A percentile compares a stretch with the other conserved stretches of the same genome.
phyloP scores from a whole-genome alignment of 176 grass and related monocot species.

The Zizania latifolia region DNA sequence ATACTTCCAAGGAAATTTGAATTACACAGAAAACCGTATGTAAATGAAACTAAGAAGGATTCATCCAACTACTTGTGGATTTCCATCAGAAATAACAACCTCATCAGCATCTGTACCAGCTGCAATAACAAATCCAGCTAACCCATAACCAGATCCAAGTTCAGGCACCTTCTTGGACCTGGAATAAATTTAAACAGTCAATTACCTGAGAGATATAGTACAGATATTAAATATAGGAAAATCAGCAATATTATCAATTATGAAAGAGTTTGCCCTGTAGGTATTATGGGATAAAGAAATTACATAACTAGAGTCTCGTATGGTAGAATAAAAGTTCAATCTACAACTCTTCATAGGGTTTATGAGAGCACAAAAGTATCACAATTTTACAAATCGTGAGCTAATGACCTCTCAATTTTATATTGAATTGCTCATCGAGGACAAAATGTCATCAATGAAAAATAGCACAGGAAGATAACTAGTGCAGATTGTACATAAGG shows the following conservation, averaged over 20 bases:
- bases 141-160: constrained; percentile 88
- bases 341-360: background rate
- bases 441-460: background rate
- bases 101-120: constrained; percentile 62
- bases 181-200: constrained; percentile 13
- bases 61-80: constrained; percentile 90
- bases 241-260: background rate
- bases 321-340: background rate
- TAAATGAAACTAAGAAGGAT: constrained; percentile 56
- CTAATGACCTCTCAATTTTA: background rate
- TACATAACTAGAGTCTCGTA: background rate
- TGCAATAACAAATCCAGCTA: constrained; percentile 77
- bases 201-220: constrained; percentile 12
- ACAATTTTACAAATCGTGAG: background rate
- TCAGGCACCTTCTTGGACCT: constrained; percentile 92
- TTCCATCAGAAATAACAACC: constrained; percentile 92
- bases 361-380: background rate
- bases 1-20: background rate
- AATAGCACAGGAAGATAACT: background rate
- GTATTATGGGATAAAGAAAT: background rate
- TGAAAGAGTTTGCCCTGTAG: constrained; percentile 2
- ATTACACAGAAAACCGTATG: background rate
- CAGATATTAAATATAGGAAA: constrained; percentile 9
- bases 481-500: background rate
- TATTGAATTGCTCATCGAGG: background rate